phyloP scores from a whole-genome alignment of 345 rosid genomes.

The Brassica napus region DNA sequence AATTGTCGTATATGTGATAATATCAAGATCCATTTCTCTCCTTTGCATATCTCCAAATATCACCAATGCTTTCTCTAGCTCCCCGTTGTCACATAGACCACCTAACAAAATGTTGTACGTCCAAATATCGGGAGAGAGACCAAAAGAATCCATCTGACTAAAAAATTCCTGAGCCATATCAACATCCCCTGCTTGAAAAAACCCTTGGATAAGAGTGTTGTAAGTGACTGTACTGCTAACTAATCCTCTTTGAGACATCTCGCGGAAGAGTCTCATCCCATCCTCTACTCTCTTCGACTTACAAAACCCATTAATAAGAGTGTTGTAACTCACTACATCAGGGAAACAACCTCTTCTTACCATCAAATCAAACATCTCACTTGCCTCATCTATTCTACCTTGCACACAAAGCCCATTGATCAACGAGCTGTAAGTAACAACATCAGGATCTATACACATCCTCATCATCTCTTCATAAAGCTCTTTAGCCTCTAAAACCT shows the following conservation, averaged over 20 bases:
- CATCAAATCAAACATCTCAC: neutral
- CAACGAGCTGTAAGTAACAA: neutral
- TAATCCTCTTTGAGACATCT: neutral
- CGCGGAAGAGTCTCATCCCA: conserved; percentile 1
- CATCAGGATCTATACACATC: neutral
- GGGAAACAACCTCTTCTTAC: neutral
- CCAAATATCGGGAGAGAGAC: neutral
- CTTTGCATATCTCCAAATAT: neutral
- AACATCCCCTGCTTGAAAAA: neutral
- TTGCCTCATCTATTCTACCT: neutral
- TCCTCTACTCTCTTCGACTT: neutral
- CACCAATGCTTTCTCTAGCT: conserved; percentile 3
- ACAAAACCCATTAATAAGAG: neutral
- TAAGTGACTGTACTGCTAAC: neutral
- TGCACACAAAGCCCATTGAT: neutral
- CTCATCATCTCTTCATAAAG: neutral
- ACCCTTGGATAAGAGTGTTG: neutral
- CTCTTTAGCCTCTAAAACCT: neutral
- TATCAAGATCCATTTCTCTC: neutral
- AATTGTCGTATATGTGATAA: neutral
- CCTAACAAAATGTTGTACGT: conserved; percentile 1
- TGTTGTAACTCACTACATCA: neutral
- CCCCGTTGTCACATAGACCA: neutral
- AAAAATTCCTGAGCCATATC: neutral
- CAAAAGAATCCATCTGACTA: neutral